Evolutionary conservation across 2,329 filamentous ascomycete species (phyloP), one percentile per base, ranked within the genome.

Genomic region (Cytospora schulzeri): DNA sequence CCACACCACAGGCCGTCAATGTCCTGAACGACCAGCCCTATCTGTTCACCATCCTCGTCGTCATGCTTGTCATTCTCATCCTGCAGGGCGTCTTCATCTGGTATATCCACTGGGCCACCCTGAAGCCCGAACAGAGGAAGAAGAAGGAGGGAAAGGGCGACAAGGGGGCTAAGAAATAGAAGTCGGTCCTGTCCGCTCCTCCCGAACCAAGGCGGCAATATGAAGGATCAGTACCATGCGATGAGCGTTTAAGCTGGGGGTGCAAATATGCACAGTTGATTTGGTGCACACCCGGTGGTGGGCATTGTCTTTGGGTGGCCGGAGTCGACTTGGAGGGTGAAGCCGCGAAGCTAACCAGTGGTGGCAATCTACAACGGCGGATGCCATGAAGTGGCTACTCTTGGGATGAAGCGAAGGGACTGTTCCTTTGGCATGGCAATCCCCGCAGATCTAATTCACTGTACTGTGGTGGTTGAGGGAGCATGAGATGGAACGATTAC

Each of bases 71-170:
- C 71, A 76, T 76, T 66, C 70, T 86, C 58, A 78, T 77, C 66
- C 71, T 81, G 11, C 77, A 86, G 69, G 73, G 73, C 64, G 70
- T 78, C 12, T 74, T 87, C 57, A 74, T 84, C 61, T 86, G 82
- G 82, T 86, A 80, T 75, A 87, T 87, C 71, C 83, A 86, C 75
- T 81, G 77, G 71, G 84, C 83, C 64, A 88, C 85, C 24, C 67
- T 85, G 76, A 88, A 87, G 77, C 85, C 85, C 19, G 83, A 85
- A 71, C 85, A 88, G 74, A 82, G 78, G 73, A 84, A 83, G 74
- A 81, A 81, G 31, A 35, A 35, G 31, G 11, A 35, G 71, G 70
- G 66, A 1, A 62, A 65, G 63, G 57, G 60, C 12, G 60, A 11
- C n/a, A 66, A 64, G 29, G 58, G 58, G 12, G 68, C 61, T 33